A percentile compares a stretch with the other conserved stretches of the same genome.
phyloP scores from a whole-genome alignment of 2,329 filamentous ascomycete species.

The Trichoderma atroviride region DNA sequence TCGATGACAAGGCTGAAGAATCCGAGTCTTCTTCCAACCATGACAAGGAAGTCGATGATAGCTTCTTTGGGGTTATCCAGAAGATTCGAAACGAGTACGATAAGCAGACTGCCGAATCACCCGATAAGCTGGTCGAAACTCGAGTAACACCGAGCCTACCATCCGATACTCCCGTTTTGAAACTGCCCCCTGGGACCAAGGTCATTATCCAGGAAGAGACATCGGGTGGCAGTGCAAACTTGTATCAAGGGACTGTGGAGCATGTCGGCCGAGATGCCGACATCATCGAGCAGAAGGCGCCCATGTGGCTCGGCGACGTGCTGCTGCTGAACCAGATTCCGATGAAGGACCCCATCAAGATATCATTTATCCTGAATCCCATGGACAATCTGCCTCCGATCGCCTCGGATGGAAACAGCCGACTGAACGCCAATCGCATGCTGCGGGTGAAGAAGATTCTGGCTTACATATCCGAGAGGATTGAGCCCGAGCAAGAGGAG shows the following conservation, averaged over 20 bases:
- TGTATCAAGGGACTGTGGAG: conserved; percentile 87
- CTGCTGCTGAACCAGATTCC: conserved; percentile 81
- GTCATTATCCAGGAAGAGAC: conserved; percentile 72
- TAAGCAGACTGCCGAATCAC: conserved; percentile 60
- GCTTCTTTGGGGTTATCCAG: conserved; percentile 71
- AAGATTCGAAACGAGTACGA: conserved; percentile 75
- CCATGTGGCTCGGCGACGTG: conserved; percentile 90
- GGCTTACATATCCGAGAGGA: conserved; percentile 86
- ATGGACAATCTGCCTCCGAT: conserved; percentile 75
- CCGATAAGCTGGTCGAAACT: conserved; percentile 59
- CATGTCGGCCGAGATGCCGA: conserved; percentile 77
- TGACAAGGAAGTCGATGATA: conserved; percentile 75
- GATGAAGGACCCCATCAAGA: conserved; percentile 88
- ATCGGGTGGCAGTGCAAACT: conserved; percentile 71
- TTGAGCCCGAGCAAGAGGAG: conserved; percentile 70
- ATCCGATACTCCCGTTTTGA: conserved; percentile 75
- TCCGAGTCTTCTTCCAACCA: conserved; percentile 65
- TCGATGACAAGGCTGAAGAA: conserved; percentile 77
- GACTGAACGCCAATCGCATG: conserved; percentile 96
- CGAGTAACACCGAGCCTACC: conserved; percentile 69
- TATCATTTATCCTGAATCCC: conserved; percentile 90
- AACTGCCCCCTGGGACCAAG: conserved; percentile 67
- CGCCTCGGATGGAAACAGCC: conserved; percentile 78
- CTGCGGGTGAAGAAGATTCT: conserved; percentile 92
- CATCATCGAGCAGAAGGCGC: conserved; percentile 80